phyloP scores from a whole-genome alignment of 306 rosid species.

The Fagus crenata region DNA sequence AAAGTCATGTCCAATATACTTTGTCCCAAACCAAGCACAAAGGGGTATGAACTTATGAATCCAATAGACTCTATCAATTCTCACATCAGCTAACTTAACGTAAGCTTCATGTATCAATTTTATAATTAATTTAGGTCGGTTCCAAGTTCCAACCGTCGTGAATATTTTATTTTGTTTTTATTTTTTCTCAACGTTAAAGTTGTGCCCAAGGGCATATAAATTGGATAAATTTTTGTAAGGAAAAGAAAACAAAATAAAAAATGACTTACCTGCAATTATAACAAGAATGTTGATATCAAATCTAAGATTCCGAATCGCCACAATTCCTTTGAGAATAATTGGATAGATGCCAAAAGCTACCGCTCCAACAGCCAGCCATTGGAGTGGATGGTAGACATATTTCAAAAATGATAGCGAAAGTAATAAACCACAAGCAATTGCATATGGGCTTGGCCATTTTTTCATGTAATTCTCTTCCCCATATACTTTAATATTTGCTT shows the following conservation, averaged over 20 bases:
- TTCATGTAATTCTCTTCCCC: conserved; percentile 52
- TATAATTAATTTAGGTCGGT: too few relatives aligned
- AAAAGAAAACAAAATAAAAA: background rate
- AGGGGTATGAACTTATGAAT: too few relatives aligned
- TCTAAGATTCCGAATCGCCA: conserved; percentile 54
- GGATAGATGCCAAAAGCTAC: conserved; percentile 64
- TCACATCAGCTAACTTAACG: too few relatives aligned
- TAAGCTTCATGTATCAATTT: too few relatives aligned
- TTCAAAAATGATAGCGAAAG: conserved; percentile 61
- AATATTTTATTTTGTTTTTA: too few relatives aligned
- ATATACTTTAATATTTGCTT: conserved; percentile 63
- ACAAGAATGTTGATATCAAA: conserved; percentile 76
- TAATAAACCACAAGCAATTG: conserved; percentile 58
- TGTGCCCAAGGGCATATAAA: too few relatives aligned
- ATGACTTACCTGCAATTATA: conserved; percentile 65
- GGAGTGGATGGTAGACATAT: conserved; percentile 50
- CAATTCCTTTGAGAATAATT: conserved; percentile 44
- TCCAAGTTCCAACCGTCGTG: too few relatives aligned
- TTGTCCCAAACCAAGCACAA: too few relatives aligned
- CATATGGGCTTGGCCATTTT: conserved; percentile 80
- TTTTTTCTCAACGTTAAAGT: too few relatives aligned
- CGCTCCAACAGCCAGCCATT: conserved; percentile 72
- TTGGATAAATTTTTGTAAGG: too few relatives aligned
- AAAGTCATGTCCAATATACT: too few relatives aligned
- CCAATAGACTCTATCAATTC: too few relatives aligned